Evolutionary conservation across 2,329 filamentous ascomycete genomes (phyloP).

Genomic region (Cordyceps fumosorosea): DNA sequence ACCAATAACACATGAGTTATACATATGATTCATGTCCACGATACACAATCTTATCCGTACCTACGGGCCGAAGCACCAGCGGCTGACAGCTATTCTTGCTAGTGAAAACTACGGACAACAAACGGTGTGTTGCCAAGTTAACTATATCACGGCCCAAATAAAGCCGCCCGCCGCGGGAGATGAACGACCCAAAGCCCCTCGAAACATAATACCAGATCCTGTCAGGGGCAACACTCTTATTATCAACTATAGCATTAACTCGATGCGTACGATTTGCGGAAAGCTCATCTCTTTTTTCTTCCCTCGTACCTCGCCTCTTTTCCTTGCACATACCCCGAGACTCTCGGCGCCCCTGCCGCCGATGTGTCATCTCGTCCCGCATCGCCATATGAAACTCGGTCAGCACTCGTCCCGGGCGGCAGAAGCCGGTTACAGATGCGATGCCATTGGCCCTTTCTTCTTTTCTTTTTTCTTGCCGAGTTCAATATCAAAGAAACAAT

Average conservation of each 20-base stretch:
- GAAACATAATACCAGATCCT: neutral
- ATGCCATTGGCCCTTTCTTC: neutral
- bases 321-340: neutral
- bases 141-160: neutral
- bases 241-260: no score
- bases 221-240: neutral
- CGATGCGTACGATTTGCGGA: no score
- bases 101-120: no score
- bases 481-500: neutral
- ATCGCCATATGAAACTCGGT: slow-evolving; percentile 4
- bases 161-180: neutral
- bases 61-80: no score
- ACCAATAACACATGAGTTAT: neutral
- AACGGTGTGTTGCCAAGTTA: neutral
- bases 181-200: neutral
- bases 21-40: no score
- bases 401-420: neutral
- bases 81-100: no score
- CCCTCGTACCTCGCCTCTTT: neutral
- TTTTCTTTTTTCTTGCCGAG: neutral
- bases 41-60: no score
- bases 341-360: neutral
- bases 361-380: neutral
- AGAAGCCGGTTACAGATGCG: neutral
- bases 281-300: neutral